These are phyloP conservation scores for Selaginella moellendorffii DNA, from an alignment of 75 land plant genomes.

Conservation along the genomic window DNA sequence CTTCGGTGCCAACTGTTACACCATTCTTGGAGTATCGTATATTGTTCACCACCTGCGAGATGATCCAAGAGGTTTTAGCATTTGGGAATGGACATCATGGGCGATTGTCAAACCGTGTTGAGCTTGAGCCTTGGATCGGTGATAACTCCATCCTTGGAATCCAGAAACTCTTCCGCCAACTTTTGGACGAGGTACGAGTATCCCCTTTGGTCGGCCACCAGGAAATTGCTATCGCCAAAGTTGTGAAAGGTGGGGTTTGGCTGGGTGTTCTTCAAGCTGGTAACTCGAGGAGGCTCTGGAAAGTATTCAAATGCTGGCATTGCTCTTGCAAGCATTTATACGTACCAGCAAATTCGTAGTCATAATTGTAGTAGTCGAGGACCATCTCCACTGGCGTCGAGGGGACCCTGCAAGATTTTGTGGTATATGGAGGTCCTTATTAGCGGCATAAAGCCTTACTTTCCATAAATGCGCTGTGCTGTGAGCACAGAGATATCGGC, in stretches of 20 bases:
- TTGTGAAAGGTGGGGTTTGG: too few relatives aligned
- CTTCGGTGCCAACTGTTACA: conserved; percentile 49
- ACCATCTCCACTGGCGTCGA: too few relatives aligned
- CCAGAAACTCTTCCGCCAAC: conserved; percentile 31
- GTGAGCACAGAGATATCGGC: conserved; percentile 12
- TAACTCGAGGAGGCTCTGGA: too few relatives aligned
- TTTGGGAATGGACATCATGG: too few relatives aligned
- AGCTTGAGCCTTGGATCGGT: conserved; percentile 41
- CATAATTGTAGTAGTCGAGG: too few relatives aligned
- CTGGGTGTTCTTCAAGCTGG: too few relatives aligned
- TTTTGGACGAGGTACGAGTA: conserved; percentile 34
- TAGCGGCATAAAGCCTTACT: not conserved
- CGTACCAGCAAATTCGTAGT: too few relatives aligned
- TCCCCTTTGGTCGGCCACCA: conserved; percentile 63
- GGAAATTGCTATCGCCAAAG: conserved; percentile 32
- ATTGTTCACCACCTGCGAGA: conserved; percentile 44
- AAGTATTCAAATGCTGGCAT: conserved; percentile 43
- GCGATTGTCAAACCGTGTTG: too few relatives aligned
- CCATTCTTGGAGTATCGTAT: conserved; percentile 26
- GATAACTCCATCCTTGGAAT: conserved; percentile 24
- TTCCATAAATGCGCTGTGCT: conserved; percentile 19
- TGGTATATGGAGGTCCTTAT: too few relatives aligned
- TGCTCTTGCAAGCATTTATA: conserved; percentile 45
- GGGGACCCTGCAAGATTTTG: conserved; percentile 54
- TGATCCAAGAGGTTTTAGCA: too few relatives aligned